A percentile compares a stretch with the other conserved stretches of the same genome.
Conservation (phyloP, 176 grass and related monocot species). For the Phoenix roebelenii region DNA sequence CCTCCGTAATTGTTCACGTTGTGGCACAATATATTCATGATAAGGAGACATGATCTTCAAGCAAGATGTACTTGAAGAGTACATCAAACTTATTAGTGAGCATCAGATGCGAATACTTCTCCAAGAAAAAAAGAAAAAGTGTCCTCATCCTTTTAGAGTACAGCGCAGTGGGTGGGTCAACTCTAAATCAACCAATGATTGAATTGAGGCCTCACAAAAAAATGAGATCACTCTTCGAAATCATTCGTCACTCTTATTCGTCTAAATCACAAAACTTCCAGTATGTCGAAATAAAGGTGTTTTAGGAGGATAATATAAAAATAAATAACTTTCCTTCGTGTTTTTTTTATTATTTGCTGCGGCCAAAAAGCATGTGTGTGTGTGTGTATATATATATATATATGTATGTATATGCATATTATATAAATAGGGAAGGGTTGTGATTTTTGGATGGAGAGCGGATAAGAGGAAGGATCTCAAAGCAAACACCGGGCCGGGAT, state of each 20-base stretch:
- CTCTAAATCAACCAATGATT: constrained; percentile 2
- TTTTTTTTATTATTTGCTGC: too few relatives aligned
- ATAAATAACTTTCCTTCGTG: too few relatives aligned
- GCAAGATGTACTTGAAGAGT: constrained; percentile 17
- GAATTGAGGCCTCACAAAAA: neutral
- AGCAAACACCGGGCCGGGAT: neutral
- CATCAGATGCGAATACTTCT: constrained; percentile 21
- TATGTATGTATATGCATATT: too few relatives aligned
- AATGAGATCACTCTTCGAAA: neutral
- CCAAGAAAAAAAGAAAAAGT: neutral
- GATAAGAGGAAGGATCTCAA: too few relatives aligned
- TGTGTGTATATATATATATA: too few relatives aligned
- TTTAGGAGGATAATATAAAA: too few relatives aligned
- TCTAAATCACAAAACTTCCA: too few relatives aligned
- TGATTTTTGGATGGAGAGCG: too few relatives aligned
- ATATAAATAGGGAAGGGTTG: too few relatives aligned
- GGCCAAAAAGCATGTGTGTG: too few relatives aligned
- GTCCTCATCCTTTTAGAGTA: neutral
- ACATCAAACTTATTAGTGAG: constrained; percentile 18
- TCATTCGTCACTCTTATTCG: too few relatives aligned
- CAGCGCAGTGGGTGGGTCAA: neutral
- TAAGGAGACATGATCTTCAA: constrained; percentile 7
- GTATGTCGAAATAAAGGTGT: too few relatives aligned
- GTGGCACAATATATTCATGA: constrained; percentile 21
- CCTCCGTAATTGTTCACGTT: neutral